Evolutionary conservation across 805 yeast species (phyloP).

Genomic region (Deakozyma indianensis): DNA sequence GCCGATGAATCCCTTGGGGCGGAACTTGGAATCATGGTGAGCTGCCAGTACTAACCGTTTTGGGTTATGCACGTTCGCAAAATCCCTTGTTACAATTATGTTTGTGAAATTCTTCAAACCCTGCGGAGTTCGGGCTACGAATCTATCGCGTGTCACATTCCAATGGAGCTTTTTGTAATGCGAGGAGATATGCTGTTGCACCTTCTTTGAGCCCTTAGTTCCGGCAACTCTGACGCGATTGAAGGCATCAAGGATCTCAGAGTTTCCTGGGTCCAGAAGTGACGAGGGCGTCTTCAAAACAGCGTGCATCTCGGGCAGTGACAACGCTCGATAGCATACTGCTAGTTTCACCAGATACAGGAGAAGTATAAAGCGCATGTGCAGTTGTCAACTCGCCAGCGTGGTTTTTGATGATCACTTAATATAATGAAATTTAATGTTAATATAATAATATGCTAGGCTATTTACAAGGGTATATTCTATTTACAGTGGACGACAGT

Average conservation of each 20-base stretch:
- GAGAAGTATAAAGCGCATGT: background rate
- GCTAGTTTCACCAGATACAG: background rate
- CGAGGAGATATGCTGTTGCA: constrained; percentile 23
- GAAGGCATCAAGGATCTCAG: constrained; percentile 17
- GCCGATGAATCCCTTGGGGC: constrained; percentile 43
- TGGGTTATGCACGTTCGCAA: constrained; percentile 8
- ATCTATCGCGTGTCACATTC: constrained; percentile 16
- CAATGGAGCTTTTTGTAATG: constrained; percentile 22
- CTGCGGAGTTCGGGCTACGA: constrained; percentile 24
- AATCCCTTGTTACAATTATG: constrained; percentile 15
- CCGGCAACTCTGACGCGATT: constrained; percentile 29
- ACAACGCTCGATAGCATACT: background rate
- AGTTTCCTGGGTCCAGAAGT: background rate
- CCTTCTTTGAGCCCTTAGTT: constrained; percentile 23
- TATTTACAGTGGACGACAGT: constrained; percentile 10
- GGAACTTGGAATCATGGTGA: constrained; percentile 38
- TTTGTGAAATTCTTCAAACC: constrained; percentile 22
- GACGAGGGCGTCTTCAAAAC: background rate
- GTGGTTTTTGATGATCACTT: background rate
- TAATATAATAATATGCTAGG: background rate
- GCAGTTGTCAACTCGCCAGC: background rate
- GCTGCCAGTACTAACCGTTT: constrained; percentile 30
- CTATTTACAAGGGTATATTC: constrained; percentile 2
- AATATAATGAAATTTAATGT: background rate
- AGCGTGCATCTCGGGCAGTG: background rate